Conservation (phyloP, 805 yeast genomes). For the Yarrowia phangngaensis region DNA sequence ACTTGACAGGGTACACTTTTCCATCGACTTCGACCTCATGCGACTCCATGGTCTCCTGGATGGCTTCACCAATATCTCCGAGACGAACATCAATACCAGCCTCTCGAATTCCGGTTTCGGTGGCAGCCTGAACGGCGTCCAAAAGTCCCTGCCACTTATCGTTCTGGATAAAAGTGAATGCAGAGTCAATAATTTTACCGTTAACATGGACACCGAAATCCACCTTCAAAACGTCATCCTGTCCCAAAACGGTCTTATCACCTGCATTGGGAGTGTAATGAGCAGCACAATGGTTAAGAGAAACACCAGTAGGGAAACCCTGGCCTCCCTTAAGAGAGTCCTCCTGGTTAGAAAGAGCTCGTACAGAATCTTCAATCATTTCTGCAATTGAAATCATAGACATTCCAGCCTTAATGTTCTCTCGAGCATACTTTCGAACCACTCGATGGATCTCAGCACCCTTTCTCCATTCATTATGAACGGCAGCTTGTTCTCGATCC, state of each 20-base stretch:
- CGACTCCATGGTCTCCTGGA: conserved; percentile 96
- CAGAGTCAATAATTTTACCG: conserved; percentile 91
- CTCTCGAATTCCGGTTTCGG: conserved; percentile 85
- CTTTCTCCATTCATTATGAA: conserved; percentile 86
- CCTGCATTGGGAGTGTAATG: conserved; percentile 97
- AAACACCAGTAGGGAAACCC: conserved; percentile 98
- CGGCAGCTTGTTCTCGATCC: conserved; percentile 56
- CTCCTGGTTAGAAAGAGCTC: conserved; percentile 65
- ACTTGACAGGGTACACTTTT: conserved; percentile 74
- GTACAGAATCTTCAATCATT: conserved; percentile 76
- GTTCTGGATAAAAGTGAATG: conserved; percentile 87
- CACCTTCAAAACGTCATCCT: conserved; percentile 93
- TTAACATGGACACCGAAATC: conserved; percentile 96
- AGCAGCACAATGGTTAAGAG: conserved; percentile 91
- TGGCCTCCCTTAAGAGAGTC: conserved; percentile 67
- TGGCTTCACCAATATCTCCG: conserved; percentile 91
- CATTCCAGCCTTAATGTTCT: conserved; percentile 84
- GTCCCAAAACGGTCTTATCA: conserved; percentile 71
- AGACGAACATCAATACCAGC: conserved; percentile 95
- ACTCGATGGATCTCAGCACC: conserved; percentile 96
- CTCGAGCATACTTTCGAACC: conserved; percentile 75
- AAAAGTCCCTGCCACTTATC: conserved; percentile 75
- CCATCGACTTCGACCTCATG: conserved; percentile 91
- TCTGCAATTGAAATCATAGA: conserved; percentile 85
- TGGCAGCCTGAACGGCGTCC: conserved; percentile 86